A percentile compares a stretch with the other conserved stretches of the same genome.
Conservation (phyloP, 495 filamentous ascomycete genomes). For the Oidiodendron maius region DNA sequence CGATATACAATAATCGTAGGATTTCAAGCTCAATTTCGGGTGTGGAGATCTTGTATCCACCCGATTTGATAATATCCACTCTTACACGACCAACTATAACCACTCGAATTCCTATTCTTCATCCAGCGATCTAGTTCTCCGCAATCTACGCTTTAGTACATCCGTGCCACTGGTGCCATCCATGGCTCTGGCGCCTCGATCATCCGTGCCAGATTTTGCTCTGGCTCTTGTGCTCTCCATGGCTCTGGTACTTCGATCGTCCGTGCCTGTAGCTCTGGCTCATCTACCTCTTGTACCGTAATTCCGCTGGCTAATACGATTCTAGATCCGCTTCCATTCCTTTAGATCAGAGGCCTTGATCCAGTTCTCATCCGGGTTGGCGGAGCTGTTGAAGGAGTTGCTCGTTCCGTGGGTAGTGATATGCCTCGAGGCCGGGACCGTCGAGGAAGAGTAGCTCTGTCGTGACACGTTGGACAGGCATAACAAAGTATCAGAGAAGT, state of each 20-base stretch:
- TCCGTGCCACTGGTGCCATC: conserved; percentile 12
- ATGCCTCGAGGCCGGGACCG: conserved; percentile 43
- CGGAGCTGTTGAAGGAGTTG: conserved; percentile 93
- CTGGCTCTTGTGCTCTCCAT: background rate
- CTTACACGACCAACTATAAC: conserved; percentile 42
- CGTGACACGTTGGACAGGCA: conserved; percentile 30
- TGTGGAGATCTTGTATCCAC: conserved; percentile 41
- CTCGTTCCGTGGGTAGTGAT: conserved; percentile 70
- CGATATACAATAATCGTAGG: conserved; percentile 29
- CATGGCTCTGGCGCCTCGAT: conserved; percentile 7
- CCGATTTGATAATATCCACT: conserved; percentile 39
- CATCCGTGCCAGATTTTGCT: background rate
- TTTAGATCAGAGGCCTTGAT: conserved; percentile 98
- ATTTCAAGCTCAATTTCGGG: conserved; percentile 41
- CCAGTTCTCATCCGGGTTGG: conserved; percentile 98
- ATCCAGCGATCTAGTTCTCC: conserved; percentile 8
- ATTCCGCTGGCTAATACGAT: conserved; percentile 95
- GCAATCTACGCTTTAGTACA: conserved; percentile 10
- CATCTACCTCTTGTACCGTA: conserved; percentile 60
- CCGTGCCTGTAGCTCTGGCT: conserved; percentile 2
- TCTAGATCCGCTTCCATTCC: conserved; percentile 91
- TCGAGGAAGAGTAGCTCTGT: conserved; percentile 34
- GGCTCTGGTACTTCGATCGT: conserved; percentile 2
- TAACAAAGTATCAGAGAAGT: too few species aligned
- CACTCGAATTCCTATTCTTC: conserved; percentile 6